Evolutionary conservation across 2,329 filamentous ascomycete genomes (phyloP).

Genomic region (Ascochyta koolunga): DNA sequence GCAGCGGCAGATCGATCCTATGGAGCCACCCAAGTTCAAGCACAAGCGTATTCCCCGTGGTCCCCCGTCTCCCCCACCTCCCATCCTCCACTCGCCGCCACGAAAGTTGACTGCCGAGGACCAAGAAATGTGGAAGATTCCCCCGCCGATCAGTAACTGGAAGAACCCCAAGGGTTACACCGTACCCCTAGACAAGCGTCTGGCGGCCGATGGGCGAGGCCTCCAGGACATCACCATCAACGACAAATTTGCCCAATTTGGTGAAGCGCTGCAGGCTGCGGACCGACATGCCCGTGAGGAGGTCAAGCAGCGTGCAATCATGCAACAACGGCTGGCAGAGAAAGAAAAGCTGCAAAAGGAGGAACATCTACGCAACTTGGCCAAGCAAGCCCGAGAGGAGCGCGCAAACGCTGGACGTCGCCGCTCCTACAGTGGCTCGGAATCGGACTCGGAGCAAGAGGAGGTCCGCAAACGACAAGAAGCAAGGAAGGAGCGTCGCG

Average conservation of each 20-base stretch:
- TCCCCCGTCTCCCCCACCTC: conserved; percentile 88
- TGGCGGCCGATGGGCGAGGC: conserved; percentile 90
- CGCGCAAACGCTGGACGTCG: conserved; percentile 58
- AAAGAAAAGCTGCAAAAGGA: conserved; percentile 96
- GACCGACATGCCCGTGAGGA: conserved; percentile 95
- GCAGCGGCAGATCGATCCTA: conserved; percentile 87
- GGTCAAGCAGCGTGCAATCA: conserved; percentile 86
- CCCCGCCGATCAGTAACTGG: conserved; percentile 94
- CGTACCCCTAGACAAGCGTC: conserved; percentile 89
- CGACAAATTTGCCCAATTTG: conserved; percentile 97
- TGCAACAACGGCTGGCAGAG: conserved; percentile 95
- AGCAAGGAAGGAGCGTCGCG: conserved; percentile 75
- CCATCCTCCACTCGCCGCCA: conserved; percentile 92
- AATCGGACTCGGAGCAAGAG: conserved; percentile 64
- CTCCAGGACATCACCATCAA: conserved; percentile 95
- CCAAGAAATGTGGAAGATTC: conserved; percentile 94
- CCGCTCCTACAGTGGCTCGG: conserved; percentile 51
- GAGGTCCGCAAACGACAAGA: conserved; percentile 77
- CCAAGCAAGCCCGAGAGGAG: conserved; percentile 90
- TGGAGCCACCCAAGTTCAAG: conserved; percentile 98
- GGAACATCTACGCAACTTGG: conserved; percentile 83
- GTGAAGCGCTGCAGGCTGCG: conserved; percentile 91
- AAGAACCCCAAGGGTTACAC: conserved; percentile 99
- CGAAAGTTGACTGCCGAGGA: conserved; percentile 95
- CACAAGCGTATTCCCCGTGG: conserved; percentile 97